These are phyloP conservation scores for Trichoderma brevicompactum DNA, from an alignment of 2,329 filamentous ascomycete genomes.

Conservation along the genomic window DNA sequence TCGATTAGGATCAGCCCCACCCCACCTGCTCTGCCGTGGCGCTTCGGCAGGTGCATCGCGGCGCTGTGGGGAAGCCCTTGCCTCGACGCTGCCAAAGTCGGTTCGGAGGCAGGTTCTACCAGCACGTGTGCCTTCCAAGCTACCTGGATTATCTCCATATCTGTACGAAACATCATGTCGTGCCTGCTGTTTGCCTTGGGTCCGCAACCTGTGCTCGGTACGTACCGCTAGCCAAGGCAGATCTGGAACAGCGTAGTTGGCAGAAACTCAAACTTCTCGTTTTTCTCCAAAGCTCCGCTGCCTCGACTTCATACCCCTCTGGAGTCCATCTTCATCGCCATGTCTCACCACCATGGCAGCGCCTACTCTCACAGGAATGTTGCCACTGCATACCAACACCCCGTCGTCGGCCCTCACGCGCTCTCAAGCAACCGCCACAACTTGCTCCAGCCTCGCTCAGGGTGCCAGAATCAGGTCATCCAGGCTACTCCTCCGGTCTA, in stretches of 20 bases:
- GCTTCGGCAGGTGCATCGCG: conserved; percentile 21
- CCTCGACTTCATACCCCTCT: conserved; percentile 2
- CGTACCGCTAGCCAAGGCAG: too few relatives aligned
- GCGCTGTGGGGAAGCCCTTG: conserved; percentile 7
- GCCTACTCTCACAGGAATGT: conserved; percentile 26
- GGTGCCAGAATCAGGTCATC: background rate
- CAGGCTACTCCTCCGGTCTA: background rate
- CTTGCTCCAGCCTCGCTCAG: conserved; percentile 14
- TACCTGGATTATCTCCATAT: too few relatives aligned
- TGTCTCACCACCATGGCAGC: conserved; percentile 21
- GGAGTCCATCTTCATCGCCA: conserved; percentile 1
- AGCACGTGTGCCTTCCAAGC: too few relatives aligned
- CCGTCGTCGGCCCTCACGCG: conserved; percentile 6
- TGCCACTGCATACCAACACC: conserved; percentile 23
- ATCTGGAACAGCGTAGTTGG: too few relatives aligned
- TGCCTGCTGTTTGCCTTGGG: too few relatives aligned
- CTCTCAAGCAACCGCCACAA: conserved; percentile 2
- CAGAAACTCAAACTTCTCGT: too few relatives aligned
- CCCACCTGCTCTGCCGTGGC: conserved; percentile 5
- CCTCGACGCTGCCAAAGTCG: background rate
- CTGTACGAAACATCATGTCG: too few relatives aligned
- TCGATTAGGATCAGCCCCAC: conserved; percentile 16
- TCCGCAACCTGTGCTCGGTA: too few relatives aligned
- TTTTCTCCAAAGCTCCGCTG: background rate
- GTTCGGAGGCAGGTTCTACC: too few relatives aligned